Evolutionary conservation across 768 basidiomycete species (phyloP).

Genomic region (Kwoniella dejecticola): DNA sequence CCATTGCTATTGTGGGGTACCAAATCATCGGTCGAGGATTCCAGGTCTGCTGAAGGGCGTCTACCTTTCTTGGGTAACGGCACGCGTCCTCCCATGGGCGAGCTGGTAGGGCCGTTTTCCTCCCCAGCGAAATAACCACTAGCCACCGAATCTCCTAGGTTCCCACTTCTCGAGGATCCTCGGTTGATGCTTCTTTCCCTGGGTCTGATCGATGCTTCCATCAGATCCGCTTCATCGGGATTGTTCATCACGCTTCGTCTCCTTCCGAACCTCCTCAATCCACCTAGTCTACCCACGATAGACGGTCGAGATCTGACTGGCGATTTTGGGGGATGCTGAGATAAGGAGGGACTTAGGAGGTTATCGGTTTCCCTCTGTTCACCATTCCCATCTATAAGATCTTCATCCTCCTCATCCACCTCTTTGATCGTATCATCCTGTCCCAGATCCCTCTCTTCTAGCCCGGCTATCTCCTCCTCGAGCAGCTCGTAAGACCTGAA

Average conservation of each 20-base stretch:
- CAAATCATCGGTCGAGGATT: slow-evolving; percentile 29
- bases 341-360: slow-evolving; percentile 17
- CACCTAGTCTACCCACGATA: slow-evolving; percentile 20
- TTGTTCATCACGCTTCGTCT: slow-evolving; percentile 24
- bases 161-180: neutral
- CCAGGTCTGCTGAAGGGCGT: slow-evolving; percentile 28
- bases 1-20: slow-evolving; percentile 2
- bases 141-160: slow-evolving; percentile 18
- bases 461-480: slow-evolving; percentile 52
- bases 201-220: slow-evolving; percentile 42
- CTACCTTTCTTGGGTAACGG: slow-evolving; percentile 5
- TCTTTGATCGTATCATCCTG: slow-evolving; percentile 51
- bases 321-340: neutral
- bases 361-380: slow-evolving; percentile 24
- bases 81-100: slow-evolving; percentile 7
- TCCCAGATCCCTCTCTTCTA: slow-evolving; percentile 53
- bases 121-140: slow-evolving; percentile 10
- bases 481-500: slow-evolving; percentile 46
- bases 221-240: slow-evolving; percentile 47
- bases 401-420: slow-evolving; percentile 49
- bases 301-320: slow-evolving; percentile 5
- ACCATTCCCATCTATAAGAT: slow-evolving; percentile 6
- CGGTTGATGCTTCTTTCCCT: slow-evolving; percentile 24
- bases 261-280: slow-evolving; percentile 22
- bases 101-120: neutral